A percentile compares a stretch with the other conserved stretches of the same genome.
Evolutionary conservation across 176 grass and related monocot genomes (phyloP).

Genomic region (Elaeis guineensis): DNA sequence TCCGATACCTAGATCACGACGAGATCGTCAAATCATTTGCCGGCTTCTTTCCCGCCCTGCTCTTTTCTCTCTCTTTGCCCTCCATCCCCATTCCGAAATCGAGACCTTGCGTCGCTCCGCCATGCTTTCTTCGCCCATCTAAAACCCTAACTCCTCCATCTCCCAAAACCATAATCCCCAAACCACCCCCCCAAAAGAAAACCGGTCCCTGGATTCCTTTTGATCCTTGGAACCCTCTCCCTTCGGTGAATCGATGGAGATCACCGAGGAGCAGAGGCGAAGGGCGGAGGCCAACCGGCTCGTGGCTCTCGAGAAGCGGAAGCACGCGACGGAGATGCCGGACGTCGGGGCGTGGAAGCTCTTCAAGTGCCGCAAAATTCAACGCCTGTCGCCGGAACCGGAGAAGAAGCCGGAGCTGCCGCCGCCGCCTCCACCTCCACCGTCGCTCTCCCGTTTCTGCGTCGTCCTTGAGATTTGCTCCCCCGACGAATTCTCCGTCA

Average conservation of each 20-base stretch:
- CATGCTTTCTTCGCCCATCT: too few relatives aligned
- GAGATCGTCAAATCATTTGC: too few relatives aligned
- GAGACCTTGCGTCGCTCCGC: too few relatives aligned
- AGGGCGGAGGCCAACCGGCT: conserved; percentile 73
- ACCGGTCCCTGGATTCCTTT: too few relatives aligned
- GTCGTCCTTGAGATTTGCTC: conserved; percentile 63
- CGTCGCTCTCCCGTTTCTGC: conserved; percentile 29
- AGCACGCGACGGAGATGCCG: conserved; percentile 34
- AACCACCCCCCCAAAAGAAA: too few relatives aligned
- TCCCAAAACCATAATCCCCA: too few relatives aligned
- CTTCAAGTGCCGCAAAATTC: conserved; percentile 47
- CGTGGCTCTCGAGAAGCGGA: conserved; percentile 69
- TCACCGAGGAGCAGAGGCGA: conserved; percentile 72
- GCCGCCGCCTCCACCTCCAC: conserved; percentile 16
- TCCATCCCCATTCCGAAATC: too few relatives aligned
- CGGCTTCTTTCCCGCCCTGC: too few relatives aligned
- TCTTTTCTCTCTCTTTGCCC: too few relatives aligned
- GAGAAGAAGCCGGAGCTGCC: background rate
- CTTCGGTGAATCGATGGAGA: conserved; percentile 25
- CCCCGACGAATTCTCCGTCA: conserved; percentile 69
- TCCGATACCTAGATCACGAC: too few relatives aligned
- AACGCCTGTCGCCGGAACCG: background rate
- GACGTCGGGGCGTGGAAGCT: conserved; percentile 32
- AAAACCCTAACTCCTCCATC: too few relatives aligned
- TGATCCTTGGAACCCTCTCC: too few relatives aligned